Evolutionary conservation across 257 asterid genomes (phyloP), one percentile per base, ranked within the genome.

Genomic region (Solanum tacnaense): DNA sequence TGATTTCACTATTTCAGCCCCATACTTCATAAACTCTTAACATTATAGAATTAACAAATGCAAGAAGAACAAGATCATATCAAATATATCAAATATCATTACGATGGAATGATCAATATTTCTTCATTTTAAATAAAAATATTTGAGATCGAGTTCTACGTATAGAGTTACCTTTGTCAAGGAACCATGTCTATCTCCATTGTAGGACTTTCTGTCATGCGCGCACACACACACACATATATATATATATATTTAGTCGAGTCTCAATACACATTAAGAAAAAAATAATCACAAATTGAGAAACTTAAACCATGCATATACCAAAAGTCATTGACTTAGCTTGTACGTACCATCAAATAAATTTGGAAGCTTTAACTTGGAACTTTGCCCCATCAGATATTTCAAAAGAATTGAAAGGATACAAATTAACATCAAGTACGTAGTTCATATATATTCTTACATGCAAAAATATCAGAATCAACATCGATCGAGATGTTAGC

Each of bases 1-100:
- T 93, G 96, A 88, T 73, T 34, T 87, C 46, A 78, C 85, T 88
- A 67, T 41, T 76, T 88, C 84, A 46, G 41, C 9, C 74, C 92
- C 92, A 87, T 89, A 81, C 88, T 90, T 86, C 89, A 89, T 87
- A 82, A 56, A 56, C 65, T 56, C 65, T 56, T 52, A 56, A 3
- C 62, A 52, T 6, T 18, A 52, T 56, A 56, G 67, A 20, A 56
- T 20, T 56, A 56, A 20, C 25, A 56, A 56, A 56, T 20, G 11
- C 65, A 20, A 20, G 65, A 56, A 56, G 11, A 56, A 56, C 65
- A 56, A 56, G 65, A 20, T 46, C 56, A 46, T 18, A 52, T 56
- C 4, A 16, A 2, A 52, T 2, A 18, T 1, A 56, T 2, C n/a
- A 56, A 56, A 20, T 56, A 56, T 7, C n/a, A 20, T 56, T 56